Percentiles rank a stretch among this genome's conserved stretches.
Evolutionary conservation across 768 basidiomycete species (phyloP).

Genomic region (Gyrodon lividus): DNA sequence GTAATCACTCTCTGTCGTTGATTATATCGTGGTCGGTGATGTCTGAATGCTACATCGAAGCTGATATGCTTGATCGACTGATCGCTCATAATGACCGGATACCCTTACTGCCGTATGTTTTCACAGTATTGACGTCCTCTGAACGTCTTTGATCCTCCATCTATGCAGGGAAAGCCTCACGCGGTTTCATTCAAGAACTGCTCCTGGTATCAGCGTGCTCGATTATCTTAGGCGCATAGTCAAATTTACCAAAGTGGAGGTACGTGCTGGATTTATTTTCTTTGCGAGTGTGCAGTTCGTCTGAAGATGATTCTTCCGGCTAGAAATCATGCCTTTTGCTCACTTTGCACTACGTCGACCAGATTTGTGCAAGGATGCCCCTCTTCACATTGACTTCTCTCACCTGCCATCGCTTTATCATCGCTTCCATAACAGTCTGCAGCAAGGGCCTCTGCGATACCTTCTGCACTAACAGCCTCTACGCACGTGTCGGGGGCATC

Average conservation of each 20-base stretch:
- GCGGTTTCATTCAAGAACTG: conserved; percentile 92
- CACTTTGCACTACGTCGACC: conserved; percentile 88
- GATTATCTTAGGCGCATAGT: conserved; percentile 96
- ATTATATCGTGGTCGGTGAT: conserved; percentile 15
- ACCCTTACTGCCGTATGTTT: conserved; percentile 76
- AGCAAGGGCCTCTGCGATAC: conserved; percentile 95
- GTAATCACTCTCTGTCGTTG: conserved; percentile 43
- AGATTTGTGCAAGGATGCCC: conserved; percentile 84
- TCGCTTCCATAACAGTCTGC: conserved; percentile 87
- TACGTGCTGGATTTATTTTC: conserved; percentile 34
- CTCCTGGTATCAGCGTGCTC: conserved; percentile 82
- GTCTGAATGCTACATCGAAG: conserved; percentile 41
- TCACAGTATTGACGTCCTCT: conserved; percentile 10
- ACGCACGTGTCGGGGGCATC: conserved; percentile 96
- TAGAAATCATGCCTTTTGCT: conserved; percentile 81
- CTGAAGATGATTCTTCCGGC: conserved; percentile 6
- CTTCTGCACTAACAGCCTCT: conserved; percentile 92
- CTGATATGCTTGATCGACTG: conserved; percentile 94
- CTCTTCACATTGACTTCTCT: conserved; percentile 92
- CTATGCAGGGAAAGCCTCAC: conserved; percentile 77
- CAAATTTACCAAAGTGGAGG: conserved; percentile 94
- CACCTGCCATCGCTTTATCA: conserved; percentile 97
- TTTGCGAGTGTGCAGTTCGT: conserved; percentile 1
- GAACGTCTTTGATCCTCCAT: conserved; percentile 22
- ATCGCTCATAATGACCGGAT: conserved; percentile 97